phyloP scores from a whole-genome alignment of 2,329 filamentous ascomycete species.

The Coniochaeta sp. region DNA sequence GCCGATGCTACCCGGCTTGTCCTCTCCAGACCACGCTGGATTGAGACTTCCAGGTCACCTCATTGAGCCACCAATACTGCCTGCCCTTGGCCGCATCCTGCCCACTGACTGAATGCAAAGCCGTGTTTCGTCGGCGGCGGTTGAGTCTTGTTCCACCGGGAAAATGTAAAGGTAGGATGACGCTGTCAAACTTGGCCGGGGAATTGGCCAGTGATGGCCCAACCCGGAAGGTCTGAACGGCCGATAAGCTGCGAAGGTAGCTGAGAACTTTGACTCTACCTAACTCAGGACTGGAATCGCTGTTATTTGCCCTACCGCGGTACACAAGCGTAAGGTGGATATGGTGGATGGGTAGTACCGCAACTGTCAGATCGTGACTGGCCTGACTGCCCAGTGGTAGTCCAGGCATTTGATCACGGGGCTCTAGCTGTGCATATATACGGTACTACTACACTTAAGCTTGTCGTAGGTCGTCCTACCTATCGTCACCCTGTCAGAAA shows the following conservation, averaged over 20 bases:
- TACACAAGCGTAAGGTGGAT: background rate
- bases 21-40: background rate
- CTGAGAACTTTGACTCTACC: no score
- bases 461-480: background rate
- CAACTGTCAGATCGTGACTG: background rate
- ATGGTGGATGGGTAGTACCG: background rate
- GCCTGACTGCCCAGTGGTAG: background rate
- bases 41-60: no score
- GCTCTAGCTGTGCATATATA: background rate
- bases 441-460: background rate
- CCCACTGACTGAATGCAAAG: no score
- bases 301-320: background rate
- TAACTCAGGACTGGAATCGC: background rate
- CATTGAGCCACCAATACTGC: no score
- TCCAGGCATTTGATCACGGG: background rate
- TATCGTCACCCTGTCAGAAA: background rate
- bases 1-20: background rate
- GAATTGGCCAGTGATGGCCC: background rate
- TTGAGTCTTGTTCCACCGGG: conserved; percentile 1
- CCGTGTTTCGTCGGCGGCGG: background rate
- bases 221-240: background rate
- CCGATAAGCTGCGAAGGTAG: background rate
- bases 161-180: background rate
- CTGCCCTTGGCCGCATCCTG: no score
- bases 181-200: background rate